Conservation (phyloP, 192 early-diverging fungal genomes). For the Backusella psychrophila region DNA sequence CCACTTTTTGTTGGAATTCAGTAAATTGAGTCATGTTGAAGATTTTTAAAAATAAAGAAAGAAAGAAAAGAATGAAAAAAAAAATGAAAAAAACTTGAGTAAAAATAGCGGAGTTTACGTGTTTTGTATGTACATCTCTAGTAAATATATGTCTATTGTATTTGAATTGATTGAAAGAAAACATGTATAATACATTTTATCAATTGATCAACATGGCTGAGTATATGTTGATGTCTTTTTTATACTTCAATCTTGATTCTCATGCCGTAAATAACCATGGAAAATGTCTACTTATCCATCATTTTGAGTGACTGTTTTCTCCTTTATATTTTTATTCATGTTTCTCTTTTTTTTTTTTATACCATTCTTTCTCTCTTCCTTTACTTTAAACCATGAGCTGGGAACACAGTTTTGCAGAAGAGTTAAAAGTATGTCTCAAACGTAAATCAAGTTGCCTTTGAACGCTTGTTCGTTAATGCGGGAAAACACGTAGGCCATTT, state of each 20-base stretch:
- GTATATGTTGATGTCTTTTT: not conserved
- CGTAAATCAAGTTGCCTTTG: not conserved
- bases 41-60: not conserved
- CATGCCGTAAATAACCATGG: too few relatives aligned
- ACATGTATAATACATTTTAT: too few relatives aligned
- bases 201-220: not conserved
- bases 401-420: not conserved
- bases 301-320: too few relatives aligned
- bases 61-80: not conserved
- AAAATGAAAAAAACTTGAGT: not conserved
- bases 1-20: not conserved
- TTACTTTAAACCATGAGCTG: not conserved
- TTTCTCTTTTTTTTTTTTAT: too few relatives aligned
- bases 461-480: not conserved
- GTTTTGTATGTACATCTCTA: not conserved
- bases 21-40: not conserved
- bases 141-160: too few relatives aligned
- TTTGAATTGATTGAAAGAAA: not conserved
- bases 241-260: too few relatives aligned
- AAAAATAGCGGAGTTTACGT: not conserved
- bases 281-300: too few relatives aligned
- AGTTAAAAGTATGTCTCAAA: not conserved
- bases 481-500: not conserved
- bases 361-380: too few relatives aligned
- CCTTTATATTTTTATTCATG: too few relatives aligned